Evolutionary conservation across 768 basidiomycete genomes (phyloP).

Genomic region (Hydnum rufescens): DNA sequence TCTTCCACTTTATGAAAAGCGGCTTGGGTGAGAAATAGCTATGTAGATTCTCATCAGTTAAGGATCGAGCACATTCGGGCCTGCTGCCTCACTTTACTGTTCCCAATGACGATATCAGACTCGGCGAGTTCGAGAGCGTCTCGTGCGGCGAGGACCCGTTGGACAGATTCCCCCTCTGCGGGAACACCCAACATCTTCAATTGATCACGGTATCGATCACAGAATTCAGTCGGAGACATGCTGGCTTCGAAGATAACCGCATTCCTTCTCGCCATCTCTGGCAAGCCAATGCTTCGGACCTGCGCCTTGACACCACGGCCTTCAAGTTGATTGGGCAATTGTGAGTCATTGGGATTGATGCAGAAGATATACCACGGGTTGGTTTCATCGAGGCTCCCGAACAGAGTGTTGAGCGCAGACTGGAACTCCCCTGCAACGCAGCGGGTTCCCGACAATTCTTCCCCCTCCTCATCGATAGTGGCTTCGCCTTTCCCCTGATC

Average conservation of each 20-base stretch:
- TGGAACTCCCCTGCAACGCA: constrained; percentile 84
- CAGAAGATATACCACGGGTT: constrained; percentile 87
- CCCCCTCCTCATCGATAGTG: constrained; percentile 25
- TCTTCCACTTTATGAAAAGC: constrained; percentile 86
- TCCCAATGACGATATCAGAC: constrained; percentile 59
- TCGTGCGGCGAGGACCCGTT: constrained; percentile 25
- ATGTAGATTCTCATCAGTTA: neutral
- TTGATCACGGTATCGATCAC: constrained; percentile 57
- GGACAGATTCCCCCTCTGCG: constrained; percentile 42
- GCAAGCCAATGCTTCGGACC: constrained; percentile 58
- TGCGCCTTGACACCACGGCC: constrained; percentile 83
- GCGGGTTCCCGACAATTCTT: constrained; percentile 22
- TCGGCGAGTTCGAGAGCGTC: constrained; percentile 39
- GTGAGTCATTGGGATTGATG: constrained; percentile 87
- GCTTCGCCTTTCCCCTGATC: constrained; percentile 9
- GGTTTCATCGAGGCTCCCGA: constrained; percentile 75
- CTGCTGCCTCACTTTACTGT: constrained; percentile 53
- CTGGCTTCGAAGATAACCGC: constrained; percentile 59
- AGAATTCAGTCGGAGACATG: constrained; percentile 74
- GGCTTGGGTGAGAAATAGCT: constrained; percentile 76
- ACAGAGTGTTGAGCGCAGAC: constrained; percentile 62
- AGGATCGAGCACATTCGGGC: constrained; percentile 3
- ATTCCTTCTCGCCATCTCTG: constrained; percentile 53
- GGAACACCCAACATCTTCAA: constrained; percentile 34
- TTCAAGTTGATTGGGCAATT: constrained; percentile 85